These are phyloP conservation scores for Nitzschia putrida DNA, from an alignment of 108 stramenopile species.

Conservation along the genomic window DNA sequence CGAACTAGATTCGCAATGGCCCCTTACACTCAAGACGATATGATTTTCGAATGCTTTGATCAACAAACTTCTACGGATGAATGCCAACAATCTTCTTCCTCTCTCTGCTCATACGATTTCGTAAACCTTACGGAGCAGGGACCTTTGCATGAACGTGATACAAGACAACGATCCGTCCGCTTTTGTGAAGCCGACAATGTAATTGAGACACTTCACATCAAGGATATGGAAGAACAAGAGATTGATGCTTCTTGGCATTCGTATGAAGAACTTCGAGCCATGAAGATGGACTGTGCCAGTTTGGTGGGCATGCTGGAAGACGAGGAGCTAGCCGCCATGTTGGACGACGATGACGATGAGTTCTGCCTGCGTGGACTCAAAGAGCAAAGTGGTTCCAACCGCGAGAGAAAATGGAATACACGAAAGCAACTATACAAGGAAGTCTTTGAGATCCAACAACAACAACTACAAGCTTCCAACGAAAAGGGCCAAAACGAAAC, in stretches of 20 bases:
- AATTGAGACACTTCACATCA: conserved; percentile 5
- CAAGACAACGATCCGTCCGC: neutral
- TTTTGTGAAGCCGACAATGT: neutral
- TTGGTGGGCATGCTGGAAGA: conserved; percentile 23
- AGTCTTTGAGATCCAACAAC: conserved; percentile 8
- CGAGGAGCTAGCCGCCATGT: neutral
- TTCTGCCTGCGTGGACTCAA: conserved; percentile 11
- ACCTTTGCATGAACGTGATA: neutral
- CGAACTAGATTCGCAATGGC: too few species aligned
- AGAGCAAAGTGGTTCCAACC: conserved; percentile 4
- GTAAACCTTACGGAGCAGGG: too few species aligned
- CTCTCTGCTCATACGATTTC: too few species aligned
- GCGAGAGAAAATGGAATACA: neutral
- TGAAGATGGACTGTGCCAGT: conserved; percentile 12
- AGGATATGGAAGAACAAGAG: conserved; percentile 14
- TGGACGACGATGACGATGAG: conserved; percentile 8
- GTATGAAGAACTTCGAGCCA: conserved; percentile 16
- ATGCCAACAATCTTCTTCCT: too few species aligned
- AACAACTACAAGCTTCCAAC: neutral
- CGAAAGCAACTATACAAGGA: conserved; percentile 8
- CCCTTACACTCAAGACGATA: too few species aligned
- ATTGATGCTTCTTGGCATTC: conserved; percentile 4
- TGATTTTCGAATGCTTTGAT: too few species aligned
- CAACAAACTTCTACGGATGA: too few species aligned
- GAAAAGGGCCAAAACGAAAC: neutral